Evolutionary conservation across 164 flowering plant genomes (phyloP).

Genomic region (Warburgia ugandensis): DNA sequence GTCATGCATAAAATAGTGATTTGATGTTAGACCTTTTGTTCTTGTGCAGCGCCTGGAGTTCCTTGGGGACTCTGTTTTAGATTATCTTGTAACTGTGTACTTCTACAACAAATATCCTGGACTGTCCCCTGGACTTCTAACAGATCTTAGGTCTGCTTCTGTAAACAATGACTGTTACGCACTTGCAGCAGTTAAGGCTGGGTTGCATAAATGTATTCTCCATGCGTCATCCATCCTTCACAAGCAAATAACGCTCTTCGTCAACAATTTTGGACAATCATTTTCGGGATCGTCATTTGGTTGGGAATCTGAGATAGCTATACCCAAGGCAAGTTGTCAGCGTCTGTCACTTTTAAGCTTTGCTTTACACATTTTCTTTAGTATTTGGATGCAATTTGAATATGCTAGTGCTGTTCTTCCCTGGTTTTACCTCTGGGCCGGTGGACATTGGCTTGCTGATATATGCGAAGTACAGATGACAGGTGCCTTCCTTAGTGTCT

Average conservation of each 20-base stretch:
- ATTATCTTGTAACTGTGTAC: conserved; percentile 61
- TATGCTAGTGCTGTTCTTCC: too few species aligned
- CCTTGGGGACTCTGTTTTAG: conserved; percentile 85
- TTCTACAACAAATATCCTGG: conserved; percentile 57
- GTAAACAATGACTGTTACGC: conserved; percentile 88
- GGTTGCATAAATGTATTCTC: conserved; percentile 55
- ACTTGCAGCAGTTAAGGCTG: conserved; percentile 44
- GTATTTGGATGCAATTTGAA: too few species aligned
- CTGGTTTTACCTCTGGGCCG: too few species aligned
- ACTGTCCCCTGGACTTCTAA: conserved; percentile 58
- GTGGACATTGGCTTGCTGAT: too few species aligned
- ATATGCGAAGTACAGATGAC: too few species aligned
- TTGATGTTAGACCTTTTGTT: background rate
- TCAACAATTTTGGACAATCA: conserved; percentile 21
- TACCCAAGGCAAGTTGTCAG: conserved; percentile 55
- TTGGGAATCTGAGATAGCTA: conserved; percentile 56
- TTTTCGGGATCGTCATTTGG: conserved; percentile 43
- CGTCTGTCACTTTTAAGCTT: background rate
- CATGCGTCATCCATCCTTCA: conserved; percentile 51
- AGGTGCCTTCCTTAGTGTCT: too few species aligned
- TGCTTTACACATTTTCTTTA: too few species aligned
- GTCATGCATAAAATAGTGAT: background rate
- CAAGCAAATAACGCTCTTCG: conserved; percentile 29
- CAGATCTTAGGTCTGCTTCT: conserved; percentile 83
- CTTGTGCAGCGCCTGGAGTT: conserved; percentile 69